Evolutionary conservation across 352 stramenopile genomes (phyloP), one percentile per base, ranked within the genome.

Genomic region (Phytopythium helicoides): DNA sequence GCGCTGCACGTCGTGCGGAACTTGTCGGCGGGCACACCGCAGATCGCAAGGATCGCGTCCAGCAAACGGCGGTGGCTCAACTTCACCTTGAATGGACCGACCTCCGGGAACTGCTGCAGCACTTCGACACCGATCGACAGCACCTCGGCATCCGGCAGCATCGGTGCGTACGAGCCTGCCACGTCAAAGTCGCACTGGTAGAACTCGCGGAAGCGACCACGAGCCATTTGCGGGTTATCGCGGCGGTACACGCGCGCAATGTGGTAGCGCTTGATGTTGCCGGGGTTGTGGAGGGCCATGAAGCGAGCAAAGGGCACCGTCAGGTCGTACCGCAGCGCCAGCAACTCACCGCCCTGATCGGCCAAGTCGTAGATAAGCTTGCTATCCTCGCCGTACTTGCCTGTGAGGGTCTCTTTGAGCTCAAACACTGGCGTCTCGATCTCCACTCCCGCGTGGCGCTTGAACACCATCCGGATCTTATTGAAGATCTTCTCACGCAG

Each of bases 111-210:
- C 52, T 93, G 80, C 70, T 92, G 81, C 38, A 95, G 57, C 41
- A 93, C 81, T 55, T 99, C 96, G 60, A 97, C 91, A 36, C 87
- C 96, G 28, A 99, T 93, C 44, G 89, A 95, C 12, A 99, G 60
- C 56, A 98, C 97, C 65, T 99, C 97, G 23, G 97, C 93, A 61
- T 99, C 97, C 7, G 96, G 76, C 16, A 99, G 85, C 97, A 99
- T 99, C 6, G 86, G 71, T 47, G 86, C 76, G 68, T 98, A 99
- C 35, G 68, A 81, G 49, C 96, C 96, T 26, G 97, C 97, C 62
- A 99, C 97, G 70, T 99, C 97, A 53, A 99, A 99, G 61, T 99
- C 97, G 66, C 97, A 99, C 71, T 99, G 97, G 80, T 99, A 99
- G 70, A 99, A 99, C 64, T 99, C 97, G 44, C 97, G 87, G 76